Conservation (phyloP, 371 early-diverging fungal genomes). For the Parasitella parasitica region DNA sequence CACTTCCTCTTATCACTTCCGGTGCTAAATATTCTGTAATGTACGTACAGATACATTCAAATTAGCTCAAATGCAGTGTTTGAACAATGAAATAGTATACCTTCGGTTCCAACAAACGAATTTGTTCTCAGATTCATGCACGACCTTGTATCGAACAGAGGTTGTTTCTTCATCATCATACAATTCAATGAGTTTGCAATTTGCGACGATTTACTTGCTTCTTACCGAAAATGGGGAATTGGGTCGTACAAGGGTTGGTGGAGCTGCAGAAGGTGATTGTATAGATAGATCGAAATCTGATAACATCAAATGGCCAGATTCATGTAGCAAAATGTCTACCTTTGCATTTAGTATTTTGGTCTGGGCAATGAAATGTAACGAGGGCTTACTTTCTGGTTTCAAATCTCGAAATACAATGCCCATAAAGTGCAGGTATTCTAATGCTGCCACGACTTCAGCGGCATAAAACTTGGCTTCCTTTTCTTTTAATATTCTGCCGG, state of each 20-base stretch:
- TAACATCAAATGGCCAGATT: constrained; percentile 81
- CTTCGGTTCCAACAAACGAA: constrained; percentile 93
- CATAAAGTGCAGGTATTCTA: constrained; percentile 86
- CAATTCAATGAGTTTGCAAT: neutral
- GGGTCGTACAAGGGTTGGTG: constrained; percentile 77
- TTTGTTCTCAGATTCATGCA: constrained; percentile 85
- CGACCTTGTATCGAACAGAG: constrained; percentile 75
- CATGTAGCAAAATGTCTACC: constrained; percentile 84
- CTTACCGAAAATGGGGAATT: constrained; percentile 52
- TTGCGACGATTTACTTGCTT: neutral
- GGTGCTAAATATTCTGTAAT: constrained; percentile 90
- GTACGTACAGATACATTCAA: too few relatives aligned
- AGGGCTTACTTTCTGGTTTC: constrained; percentile 92
- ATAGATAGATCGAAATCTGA: constrained; percentile 94
- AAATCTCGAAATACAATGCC: constrained; percentile 90
- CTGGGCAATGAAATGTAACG: constrained; percentile 18
- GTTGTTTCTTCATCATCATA: constrained; percentile 25
- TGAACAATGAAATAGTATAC: constrained; percentile 18
- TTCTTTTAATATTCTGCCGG: constrained; percentile 79
- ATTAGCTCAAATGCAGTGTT: neutral
- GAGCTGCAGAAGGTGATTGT: constrained; percentile 79
- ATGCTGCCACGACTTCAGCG: constrained; percentile 82
- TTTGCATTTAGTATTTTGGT: constrained; percentile 52
- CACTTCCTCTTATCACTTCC: constrained; percentile 82
- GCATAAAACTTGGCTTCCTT: constrained; percentile 83